A percentile compares a stretch with the other conserved stretches of the same genome.
Conservation (phyloP, 2,329 filamentous ascomycete genomes). For the Curvularia sp. region DNA sequence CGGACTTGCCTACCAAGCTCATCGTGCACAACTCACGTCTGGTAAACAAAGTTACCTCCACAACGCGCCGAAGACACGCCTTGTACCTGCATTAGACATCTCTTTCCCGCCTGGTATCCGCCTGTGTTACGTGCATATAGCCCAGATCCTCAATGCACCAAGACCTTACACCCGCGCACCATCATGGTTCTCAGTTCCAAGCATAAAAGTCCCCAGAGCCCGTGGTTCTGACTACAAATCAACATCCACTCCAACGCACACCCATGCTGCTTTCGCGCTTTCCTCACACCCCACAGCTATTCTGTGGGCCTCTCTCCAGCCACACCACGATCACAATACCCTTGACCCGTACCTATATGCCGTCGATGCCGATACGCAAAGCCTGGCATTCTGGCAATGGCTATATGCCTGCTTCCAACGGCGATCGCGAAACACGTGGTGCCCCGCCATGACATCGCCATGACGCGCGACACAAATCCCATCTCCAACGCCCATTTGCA, state of each 20-base stretch:
- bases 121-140: constrained; percentile 2
- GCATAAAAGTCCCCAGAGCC: constrained; percentile 17
- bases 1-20: background rate
- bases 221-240: background rate
- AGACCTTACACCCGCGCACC: constrained; percentile 7
- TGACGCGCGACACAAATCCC: constrained; percentile 32
- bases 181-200: constrained; percentile 31
- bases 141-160: constrained; percentile 2
- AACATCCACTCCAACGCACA: background rate
- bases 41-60: background rate
- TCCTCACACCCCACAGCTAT: background rate
- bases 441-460: constrained; percentile 40
- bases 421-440: constrained; percentile 13
- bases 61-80: constrained; percentile 3
- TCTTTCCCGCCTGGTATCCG: background rate
- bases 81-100: constrained; percentile 17
- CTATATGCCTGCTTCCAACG: constrained; percentile 21
- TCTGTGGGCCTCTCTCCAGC: background rate
- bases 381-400: constrained; percentile 18
- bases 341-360: constrained; percentile 1
- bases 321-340: constrained; percentile 8
- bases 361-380: constrained; percentile 13
- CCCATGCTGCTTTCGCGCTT: background rate
- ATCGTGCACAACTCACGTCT: no score
- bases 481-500: constrained; percentile 26